Conservation (phyloP, 768 basidiomycete genomes). For the Phaffia australis region DNA sequence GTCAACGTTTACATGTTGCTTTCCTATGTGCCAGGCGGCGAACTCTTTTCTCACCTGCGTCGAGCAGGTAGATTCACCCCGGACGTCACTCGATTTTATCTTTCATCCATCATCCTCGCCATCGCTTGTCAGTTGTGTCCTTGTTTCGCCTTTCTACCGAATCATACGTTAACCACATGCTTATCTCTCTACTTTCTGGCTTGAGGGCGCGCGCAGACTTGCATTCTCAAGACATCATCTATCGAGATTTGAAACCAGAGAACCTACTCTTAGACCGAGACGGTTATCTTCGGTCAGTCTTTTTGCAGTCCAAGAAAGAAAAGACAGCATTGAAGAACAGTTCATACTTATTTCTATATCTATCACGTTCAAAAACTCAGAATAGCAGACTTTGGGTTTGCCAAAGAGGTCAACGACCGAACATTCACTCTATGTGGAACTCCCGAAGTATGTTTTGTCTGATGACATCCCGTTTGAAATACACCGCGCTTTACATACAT, state of each 20-base stretch:
- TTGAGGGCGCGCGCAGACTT: constrained; percentile 46
- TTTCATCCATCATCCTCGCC: constrained; percentile 89
- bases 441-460: constrained; percentile 29
- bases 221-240: constrained; percentile 93
- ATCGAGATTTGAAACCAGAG: constrained; percentile 96
- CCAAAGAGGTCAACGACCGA: constrained; percentile 92
- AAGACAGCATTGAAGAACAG: not conserved
- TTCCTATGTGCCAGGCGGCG: constrained; percentile 91
- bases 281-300: constrained; percentile 50
- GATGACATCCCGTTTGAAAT: not conserved
- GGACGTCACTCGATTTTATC: constrained; percentile 95
- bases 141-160: not conserved
- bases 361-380: constrained; percentile 42
- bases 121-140: constrained; percentile 45
- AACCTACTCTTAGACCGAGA: constrained; percentile 89
- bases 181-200: not conserved
- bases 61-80: constrained; percentile 89
- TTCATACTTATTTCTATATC: not conserved
- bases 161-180: not conserved
- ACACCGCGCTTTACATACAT: not conserved
- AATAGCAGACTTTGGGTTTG: constrained; percentile 95
- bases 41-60: constrained; percentile 91
- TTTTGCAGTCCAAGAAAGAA: not conserved
- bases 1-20: constrained; percentile 97
- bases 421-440: constrained; percentile 87